These are phyloP conservation scores for Rehmannia glutinosa DNA, from an alignment of 257 asterid species.

Conservation along the genomic window DNA sequence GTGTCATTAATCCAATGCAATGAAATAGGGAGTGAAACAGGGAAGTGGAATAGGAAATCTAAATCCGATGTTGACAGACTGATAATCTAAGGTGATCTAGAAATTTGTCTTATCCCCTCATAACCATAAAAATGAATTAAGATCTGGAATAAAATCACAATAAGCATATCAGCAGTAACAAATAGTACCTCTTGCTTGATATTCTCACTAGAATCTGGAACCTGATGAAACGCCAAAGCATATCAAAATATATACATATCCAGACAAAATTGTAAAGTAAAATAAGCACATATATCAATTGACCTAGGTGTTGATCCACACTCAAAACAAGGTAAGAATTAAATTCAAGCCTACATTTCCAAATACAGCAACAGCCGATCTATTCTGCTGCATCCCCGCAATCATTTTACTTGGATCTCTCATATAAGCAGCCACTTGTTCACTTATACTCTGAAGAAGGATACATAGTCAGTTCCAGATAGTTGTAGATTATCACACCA, in stretches of 20 bases:
- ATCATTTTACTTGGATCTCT: slow-evolving; percentile 96
- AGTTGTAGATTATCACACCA: slow-evolving; percentile 6
- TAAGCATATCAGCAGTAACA: background rate
- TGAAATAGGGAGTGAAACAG: too few relatives aligned
- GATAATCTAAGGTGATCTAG: background rate
- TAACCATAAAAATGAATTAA: too few relatives aligned
- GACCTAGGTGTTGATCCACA: background rate
- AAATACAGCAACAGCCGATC: slow-evolving; percentile 68
- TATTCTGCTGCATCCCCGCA: slow-evolving; percentile 87
- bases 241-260: slow-evolving; percentile 6
- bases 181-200: slow-evolving; percentile 46
- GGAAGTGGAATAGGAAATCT: too few relatives aligned
- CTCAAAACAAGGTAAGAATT: background rate
- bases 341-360: slow-evolving; percentile 65
- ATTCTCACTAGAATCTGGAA: slow-evolving; percentile 36
- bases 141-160: too few relatives aligned
- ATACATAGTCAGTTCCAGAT: slow-evolving; percentile 20
- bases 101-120: too few relatives aligned
- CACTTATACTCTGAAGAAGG: slow-evolving; percentile 76
- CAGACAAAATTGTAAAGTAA: background rate
- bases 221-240: slow-evolving; percentile 40
- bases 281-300: background rate
- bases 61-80: background rate
- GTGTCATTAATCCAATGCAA: too few relatives aligned
- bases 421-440: slow-evolving; percentile 88